A percentile compares a stretch with the other conserved stretches of the same genome.
These are phyloP conservation scores for Russula brevipes DNA, from an alignment of 768 basidiomycete species.

Conservation along the genomic window DNA sequence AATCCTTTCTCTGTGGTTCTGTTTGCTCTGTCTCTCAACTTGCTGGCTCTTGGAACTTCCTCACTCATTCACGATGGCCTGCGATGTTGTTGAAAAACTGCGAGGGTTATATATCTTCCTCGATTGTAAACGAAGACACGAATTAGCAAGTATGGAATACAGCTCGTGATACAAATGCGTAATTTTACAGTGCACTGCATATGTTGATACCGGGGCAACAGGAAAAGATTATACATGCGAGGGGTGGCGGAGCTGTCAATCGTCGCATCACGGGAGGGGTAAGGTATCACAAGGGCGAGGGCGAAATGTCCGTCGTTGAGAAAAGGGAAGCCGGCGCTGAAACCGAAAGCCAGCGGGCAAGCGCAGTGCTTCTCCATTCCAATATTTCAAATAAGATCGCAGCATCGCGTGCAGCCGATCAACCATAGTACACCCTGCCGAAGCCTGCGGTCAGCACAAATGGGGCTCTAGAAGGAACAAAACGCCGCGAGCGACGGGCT, in stretches of 20 bases:
- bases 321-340: constrained; percentile 9
- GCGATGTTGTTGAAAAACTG: neutral
- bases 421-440: constrained; percentile 24
- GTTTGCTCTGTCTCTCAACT: neutral
- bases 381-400: constrained; percentile 8
- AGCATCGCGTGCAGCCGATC: constrained; percentile 17
- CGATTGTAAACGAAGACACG: constrained; percentile 12
- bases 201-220: neutral
- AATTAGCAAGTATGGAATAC: constrained; percentile 18
- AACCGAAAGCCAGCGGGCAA: constrained; percentile 13
- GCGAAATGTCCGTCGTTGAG: constrained; percentile 2
- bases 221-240: neutral
- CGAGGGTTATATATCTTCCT: constrained; percentile 2
- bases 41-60: neutral
- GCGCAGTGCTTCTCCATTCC: constrained; percentile 16
- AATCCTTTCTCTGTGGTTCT: neutral
- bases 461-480: too few relatives aligned
- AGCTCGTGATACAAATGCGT: constrained; percentile 24
- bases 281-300: constrained; percentile 4
- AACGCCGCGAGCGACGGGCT: constrained; percentile 31
- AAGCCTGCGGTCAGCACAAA: constrained; percentile 1
- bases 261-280: neutral
- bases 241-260: neutral
- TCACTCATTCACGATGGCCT: too few relatives aligned
- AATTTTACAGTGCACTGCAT: constrained; percentile 22